Base-by-base conservation (phyloP, 208 protist genomes). In the Leishmania major region DNA sequence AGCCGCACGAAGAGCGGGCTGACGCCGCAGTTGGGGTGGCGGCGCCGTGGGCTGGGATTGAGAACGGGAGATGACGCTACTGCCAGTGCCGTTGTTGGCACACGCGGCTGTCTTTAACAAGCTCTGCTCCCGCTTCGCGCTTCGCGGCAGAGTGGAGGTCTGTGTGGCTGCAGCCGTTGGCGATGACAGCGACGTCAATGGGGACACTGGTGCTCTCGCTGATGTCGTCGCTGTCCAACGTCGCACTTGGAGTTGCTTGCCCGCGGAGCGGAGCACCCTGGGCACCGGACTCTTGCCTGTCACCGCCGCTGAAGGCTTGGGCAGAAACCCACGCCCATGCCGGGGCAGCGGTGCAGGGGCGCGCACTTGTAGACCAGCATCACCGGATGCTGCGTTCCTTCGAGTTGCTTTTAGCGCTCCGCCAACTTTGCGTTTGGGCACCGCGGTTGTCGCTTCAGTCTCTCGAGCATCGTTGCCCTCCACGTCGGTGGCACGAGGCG, bases 291-390 rank as follows among this genome's bases (percentile, higher is more conserved):
- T 15, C 15, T 59, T 40, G 25, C 19, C 31, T 76, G 49, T 17
- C 15, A 31, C 72, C n/a, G 43, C 43, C 69, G 22, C 69, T 13
- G 69, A 51, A 73, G 43, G 22, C 43, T 73, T 73, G 43, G 43
- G 25, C 67, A 11, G 40, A 72, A 17, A 28, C 19, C 67, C 40
- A 47, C 67, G 67, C 19, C 67, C 40, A 72, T 43, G 35, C 40
- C 67, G 67, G 47, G 40, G 67, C 60, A 47, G 45, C 40, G 57
- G 59, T 83, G 45, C 31, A 78, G n/a, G 25, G 51, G 47, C 77
- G 53, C 74, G 31, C 43, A 35, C 40, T 15, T 10, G 31, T 45
- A 31, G 40, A 37, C 67, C 60, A 45, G 75, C 45, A 11, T 37
- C 43, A 13, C 35, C 40, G n/a, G 53, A 53, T 10, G 45, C 47